Base-by-base conservation (phyloP, 805 yeast genomes). In the Saccharomyces kudriavzevii region DNA sequence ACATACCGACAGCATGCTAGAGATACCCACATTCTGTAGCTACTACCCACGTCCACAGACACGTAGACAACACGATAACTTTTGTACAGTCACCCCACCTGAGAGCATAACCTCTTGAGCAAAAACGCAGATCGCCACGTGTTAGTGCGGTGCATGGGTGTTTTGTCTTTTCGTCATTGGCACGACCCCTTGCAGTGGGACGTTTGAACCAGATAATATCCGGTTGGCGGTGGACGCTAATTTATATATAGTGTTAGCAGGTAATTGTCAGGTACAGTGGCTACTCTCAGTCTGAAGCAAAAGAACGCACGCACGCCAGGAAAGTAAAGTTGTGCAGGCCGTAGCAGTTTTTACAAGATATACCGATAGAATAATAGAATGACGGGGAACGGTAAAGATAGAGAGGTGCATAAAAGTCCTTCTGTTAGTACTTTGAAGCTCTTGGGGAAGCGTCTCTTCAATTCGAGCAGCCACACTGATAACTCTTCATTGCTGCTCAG, bases 381-480 rank as follows among this genome's bases (percentile, higher is more conserved):
- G 43, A 17, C 24, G 43, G 43, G 43, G 17, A 35, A n/a, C 43
- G 8, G 43, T 17, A 35, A 35, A 17, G 43, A 35, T 11, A 35
- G 17, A 35, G 43, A 35, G 43, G 43, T 35, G 17, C 52, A 51
- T 14, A 54, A 48, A 45, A 49, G 51, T 29, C 50, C 54, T 13
- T 54, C 57, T 13, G 49, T 54, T 22, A 50, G 27, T 28, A 51
- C 58, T 29, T 45, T 58, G 49, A 58, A 58, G 27, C 35, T 57
- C 14, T 47, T 58, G 11, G 56, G 61, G 10, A 55, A 58, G 24
- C 57, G 52, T 26, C n/a, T 58, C 17, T 13, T 58, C 8, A 49
- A 47, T 45, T 48, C 59, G 10, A 53, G 49, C 20, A 26, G 50
- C 9, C 57, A 54, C 43, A 48, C 45, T 1, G 55, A 52, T 20